phyloP scores from a whole-genome alignment of 1,284 basidiomycete genomes.

The Golubevia pallescens region DNA sequence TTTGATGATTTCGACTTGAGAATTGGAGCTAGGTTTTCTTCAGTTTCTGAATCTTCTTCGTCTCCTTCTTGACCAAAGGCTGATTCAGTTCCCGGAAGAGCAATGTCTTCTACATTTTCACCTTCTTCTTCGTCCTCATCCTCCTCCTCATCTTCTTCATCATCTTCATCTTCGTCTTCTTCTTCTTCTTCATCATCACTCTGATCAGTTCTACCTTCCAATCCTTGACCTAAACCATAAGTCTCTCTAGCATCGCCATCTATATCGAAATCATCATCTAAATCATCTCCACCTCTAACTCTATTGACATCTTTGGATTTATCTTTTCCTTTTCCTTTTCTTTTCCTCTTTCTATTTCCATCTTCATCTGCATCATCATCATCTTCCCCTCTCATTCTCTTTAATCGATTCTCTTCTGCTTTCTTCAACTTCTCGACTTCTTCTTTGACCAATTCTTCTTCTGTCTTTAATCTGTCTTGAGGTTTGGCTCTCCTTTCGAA shows the following conservation, averaged over 20 bases:
- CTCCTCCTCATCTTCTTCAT: slow-evolving; percentile 29
- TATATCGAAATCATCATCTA: slow-evolving; percentile 83
- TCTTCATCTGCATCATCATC: slow-evolving; percentile 66
- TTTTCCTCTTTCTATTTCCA: slow-evolving; percentile 64
- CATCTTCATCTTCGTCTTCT: not conserved
- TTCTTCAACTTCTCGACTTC: slow-evolving; percentile 85
- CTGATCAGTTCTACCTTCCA: slow-evolving; percentile 5
- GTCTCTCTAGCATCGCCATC: slow-evolving; percentile 42
- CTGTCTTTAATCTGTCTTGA: slow-evolving; percentile 93
- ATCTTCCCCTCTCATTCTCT: slow-evolving; percentile 85
- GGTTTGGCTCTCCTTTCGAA: slow-evolving; percentile 93
- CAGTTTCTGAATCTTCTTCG: not conserved
- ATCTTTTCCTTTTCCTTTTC: slow-evolving; percentile 63
- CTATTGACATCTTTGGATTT: too few species aligned
- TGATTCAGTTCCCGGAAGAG: too few species aligned
- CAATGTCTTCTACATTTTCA: slow-evolving; percentile 43
- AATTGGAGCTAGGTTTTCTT: too few species aligned
- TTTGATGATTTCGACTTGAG: slow-evolving; percentile 41
- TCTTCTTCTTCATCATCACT: slow-evolving; percentile 33
- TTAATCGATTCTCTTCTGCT: slow-evolving; percentile 79
- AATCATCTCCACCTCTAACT: slow-evolving; percentile 72
- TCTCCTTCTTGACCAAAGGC: not conserved
- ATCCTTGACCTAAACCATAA: slow-evolving; percentile 46
- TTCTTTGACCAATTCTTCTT: slow-evolving; percentile 88
- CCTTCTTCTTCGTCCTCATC: slow-evolving; percentile 54